A percentile compares a stretch with the other conserved stretches of the same genome.
Conservation (phyloP, 345 rosid species). For the Crucihimalaya himalaica region DNA sequence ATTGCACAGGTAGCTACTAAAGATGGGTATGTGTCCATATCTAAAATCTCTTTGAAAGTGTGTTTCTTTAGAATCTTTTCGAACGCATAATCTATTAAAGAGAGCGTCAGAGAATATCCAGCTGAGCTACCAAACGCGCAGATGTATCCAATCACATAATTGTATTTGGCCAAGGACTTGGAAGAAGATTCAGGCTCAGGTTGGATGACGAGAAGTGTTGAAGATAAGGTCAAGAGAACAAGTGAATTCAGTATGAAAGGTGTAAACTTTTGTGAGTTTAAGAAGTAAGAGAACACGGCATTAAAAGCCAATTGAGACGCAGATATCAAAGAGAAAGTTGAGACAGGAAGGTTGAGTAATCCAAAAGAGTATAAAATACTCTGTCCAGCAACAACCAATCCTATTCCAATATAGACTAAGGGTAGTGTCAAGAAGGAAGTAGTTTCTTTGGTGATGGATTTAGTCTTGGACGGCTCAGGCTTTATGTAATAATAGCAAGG, state of each 20-base stretch:
- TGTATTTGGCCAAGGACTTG: not conserved
- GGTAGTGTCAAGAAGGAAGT: constrained; percentile 5
- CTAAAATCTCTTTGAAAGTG: constrained; percentile 35
- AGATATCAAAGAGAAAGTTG: constrained; percentile 38
- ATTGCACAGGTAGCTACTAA: constrained; percentile 32
- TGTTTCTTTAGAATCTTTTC: constrained; percentile 15
- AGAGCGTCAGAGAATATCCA: constrained; percentile 29
- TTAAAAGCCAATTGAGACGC: constrained; percentile 37
- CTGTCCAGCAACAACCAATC: constrained; percentile 31
- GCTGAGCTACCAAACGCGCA: constrained; percentile 35
- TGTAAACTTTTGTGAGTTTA: constrained; percentile 38
- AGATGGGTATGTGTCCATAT: constrained; percentile 32
- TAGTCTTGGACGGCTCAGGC: constrained; percentile 7
- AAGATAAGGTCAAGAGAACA: constrained; percentile 39
- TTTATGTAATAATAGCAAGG: constrained; percentile 42
- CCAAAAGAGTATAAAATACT: constrained; percentile 31
- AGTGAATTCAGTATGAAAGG: constrained; percentile 32
- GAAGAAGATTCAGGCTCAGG: constrained; percentile 21
- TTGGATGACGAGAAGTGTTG: constrained; percentile 35
- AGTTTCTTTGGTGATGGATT: constrained; percentile 2
- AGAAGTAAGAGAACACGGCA: constrained; percentile 35
- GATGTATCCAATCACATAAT: constrained; percentile 22
- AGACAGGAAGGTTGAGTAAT: constrained; percentile 38
- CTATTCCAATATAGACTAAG: constrained; percentile 30
- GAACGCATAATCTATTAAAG: constrained; percentile 30